phyloP scores from a whole-genome alignment of 2,329 filamentous ascomycete species.

The Arthrobotrys entomopaga region DNA sequence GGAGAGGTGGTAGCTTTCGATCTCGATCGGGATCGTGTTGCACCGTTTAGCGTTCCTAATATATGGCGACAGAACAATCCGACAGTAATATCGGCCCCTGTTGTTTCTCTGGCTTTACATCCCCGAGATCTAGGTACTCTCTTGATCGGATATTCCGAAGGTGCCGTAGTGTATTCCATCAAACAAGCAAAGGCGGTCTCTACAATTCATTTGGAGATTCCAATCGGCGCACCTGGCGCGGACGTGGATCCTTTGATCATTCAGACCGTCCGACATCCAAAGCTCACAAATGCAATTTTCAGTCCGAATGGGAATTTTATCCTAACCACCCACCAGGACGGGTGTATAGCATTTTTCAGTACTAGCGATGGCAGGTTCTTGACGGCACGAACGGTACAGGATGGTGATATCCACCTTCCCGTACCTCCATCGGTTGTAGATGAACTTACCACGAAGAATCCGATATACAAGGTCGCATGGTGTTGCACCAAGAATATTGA shows the following conservation, averaged over 20 bases:
- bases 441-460: slow-evolving; percentile 73
- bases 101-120: slow-evolving; percentile 85
- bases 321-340: slow-evolving; percentile 86
- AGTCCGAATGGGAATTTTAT: slow-evolving; percentile 94
- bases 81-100: slow-evolving; percentile 70
- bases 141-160: slow-evolving; percentile 87
- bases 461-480: slow-evolving; percentile 84
- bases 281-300: slow-evolving; percentile 85
- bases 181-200: slow-evolving; percentile 84
- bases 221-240: slow-evolving; percentile 82
- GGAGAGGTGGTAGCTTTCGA: slow-evolving; percentile 94
- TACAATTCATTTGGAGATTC: slow-evolving; percentile 84
- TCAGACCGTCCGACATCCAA: slow-evolving; percentile 74
- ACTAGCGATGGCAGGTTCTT: slow-evolving; percentile 85
- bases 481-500: slow-evolving; percentile 93
- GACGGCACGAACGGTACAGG: slow-evolving; percentile 81
- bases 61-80: slow-evolving; percentile 82
- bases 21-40: slow-evolving; percentile 76
- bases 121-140: slow-evolving; percentile 92
- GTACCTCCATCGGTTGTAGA: slow-evolving; percentile 68
- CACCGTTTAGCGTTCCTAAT: slow-evolving; percentile 84
- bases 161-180: slow-evolving; percentile 90
- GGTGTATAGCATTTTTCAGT: slow-evolving; percentile 94
- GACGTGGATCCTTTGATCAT: slow-evolving; percentile 73
- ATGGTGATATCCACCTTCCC: slow-evolving; percentile 73